Evolutionary conservation across 1,284 basidiomycete genomes (phyloP).

Genomic region (Flammula alnicola): DNA sequence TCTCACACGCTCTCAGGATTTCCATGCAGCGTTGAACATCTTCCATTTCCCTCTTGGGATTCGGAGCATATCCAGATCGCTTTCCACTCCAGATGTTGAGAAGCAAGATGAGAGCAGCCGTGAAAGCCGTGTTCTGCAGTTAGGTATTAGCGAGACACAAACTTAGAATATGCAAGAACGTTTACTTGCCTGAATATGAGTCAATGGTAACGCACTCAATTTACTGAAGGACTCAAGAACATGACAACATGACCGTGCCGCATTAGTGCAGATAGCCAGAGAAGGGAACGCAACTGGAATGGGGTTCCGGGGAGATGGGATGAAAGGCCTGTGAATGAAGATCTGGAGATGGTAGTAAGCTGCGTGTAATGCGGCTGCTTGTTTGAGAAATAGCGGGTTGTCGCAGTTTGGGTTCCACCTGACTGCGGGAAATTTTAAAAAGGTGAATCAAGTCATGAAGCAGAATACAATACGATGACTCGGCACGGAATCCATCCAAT

Average conservation of each 20-base stretch:
- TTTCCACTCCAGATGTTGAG: constrained; percentile 63
- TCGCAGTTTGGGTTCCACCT: constrained; percentile 64
- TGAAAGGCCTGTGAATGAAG: constrained; percentile 72
- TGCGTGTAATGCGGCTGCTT: constrained; percentile 62
- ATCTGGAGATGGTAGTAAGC: constrained; percentile 68
- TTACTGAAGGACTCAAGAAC: constrained; percentile 51
- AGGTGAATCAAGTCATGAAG: constrained; percentile 4
- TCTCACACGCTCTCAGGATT: constrained; percentile 51
- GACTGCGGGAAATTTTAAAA: constrained; percentile 38
- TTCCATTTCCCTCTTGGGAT: constrained; percentile 52
- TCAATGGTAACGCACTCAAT: constrained; percentile 34
- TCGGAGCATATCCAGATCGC: constrained; percentile 47
- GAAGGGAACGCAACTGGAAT: constrained; percentile 56
- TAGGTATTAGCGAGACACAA: background rate
- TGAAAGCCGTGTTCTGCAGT: constrained; percentile 46
- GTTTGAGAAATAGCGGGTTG: constrained; percentile 54
- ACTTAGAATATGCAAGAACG: background rate
- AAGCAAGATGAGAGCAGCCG: constrained; percentile 58
- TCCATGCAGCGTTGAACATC: constrained; percentile 61
- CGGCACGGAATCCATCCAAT: constrained; percentile 69
- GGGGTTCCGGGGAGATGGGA: constrained; percentile 56
- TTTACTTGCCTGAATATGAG: constrained; percentile 38
- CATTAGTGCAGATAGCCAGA: constrained; percentile 71
- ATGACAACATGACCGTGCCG: constrained; percentile 65
- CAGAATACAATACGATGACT: constrained; percentile 46